Conservation (phyloP, 768 basidiomycete genomes). For the Rubroboletus pulcherrimus region DNA sequence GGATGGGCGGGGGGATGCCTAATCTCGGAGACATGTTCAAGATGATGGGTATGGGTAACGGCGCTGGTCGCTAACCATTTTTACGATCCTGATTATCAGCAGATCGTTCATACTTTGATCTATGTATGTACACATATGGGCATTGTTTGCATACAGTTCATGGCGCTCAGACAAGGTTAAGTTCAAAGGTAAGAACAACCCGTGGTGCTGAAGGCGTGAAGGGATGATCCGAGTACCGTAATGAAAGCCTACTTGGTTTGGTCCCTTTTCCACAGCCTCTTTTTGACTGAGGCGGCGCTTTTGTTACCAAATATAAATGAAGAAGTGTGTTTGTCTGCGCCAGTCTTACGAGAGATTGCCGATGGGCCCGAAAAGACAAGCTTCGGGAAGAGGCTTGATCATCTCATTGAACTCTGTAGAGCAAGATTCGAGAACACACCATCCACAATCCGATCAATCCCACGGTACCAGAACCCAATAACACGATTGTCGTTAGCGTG, state of each 20-base stretch:
- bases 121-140: constrained; percentile 15
- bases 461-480: constrained; percentile 46
- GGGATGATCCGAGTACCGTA: constrained; percentile 17
- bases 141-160: constrained; percentile 9
- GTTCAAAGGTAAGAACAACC: constrained; percentile 15
- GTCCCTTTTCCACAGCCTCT: constrained; percentile 52
- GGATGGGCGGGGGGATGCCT: constrained; percentile 62
- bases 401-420: constrained; percentile 8
- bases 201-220: constrained; percentile 7
- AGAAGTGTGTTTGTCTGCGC: constrained; percentile 79
- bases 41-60: constrained; percentile 82
- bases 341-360: constrained; percentile 63
- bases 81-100: background rate
- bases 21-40: constrained; percentile 79
- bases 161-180: constrained; percentile 25
- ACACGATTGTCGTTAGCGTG: constrained; percentile 49
- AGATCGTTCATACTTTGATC: constrained; percentile 10
- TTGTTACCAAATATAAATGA: constrained; percentile 78
- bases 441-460: constrained; percentile 71
- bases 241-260: constrained; percentile 27
- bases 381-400: constrained; percentile 33
- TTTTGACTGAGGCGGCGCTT: constrained; percentile 56
- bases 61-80: constrained; percentile 29
- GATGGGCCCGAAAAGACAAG: constrained; percentile 58
- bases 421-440: constrained; percentile 40